Evolutionary conservation across 225 moss, liverwort and hornwort species (phyloP).

Genomic region (Polytrichum formosum): DNA sequence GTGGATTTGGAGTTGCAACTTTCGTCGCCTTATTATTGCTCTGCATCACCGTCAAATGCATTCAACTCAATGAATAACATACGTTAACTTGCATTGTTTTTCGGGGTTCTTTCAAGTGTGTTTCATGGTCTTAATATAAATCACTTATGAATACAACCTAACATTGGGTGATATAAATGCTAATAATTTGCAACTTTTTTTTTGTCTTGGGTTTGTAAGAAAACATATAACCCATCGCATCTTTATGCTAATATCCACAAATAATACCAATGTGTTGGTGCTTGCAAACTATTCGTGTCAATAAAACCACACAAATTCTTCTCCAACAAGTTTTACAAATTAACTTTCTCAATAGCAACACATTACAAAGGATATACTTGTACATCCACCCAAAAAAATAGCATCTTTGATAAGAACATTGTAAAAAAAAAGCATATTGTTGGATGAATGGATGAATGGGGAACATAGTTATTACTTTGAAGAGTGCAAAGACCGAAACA

Average conservation of each 20-base stretch:
- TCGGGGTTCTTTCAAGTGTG: background rate
- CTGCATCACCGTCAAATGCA: conserved; percentile 25
- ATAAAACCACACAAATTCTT: too few species aligned
- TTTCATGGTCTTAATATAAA: background rate
- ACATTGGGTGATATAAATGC: background rate
- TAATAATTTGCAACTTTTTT: rapidly evolving
- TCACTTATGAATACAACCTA: background rate
- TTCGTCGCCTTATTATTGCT: conserved; percentile 52
- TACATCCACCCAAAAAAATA: too few species aligned
- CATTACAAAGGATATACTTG: too few species aligned
- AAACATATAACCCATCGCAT: too few species aligned
- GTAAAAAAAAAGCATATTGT: background rate
- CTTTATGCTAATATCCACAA: too few species aligned
- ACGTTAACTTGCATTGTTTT: background rate
- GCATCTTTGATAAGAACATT: background rate
- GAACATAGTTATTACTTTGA: background rate
- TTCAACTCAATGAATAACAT: background rate
- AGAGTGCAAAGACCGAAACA: conserved; percentile 41
- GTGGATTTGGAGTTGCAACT: conserved; percentile 74
- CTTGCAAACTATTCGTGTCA: too few species aligned
- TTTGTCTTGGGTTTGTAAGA: background rate
- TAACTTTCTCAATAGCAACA: background rate
- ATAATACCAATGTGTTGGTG: too few species aligned
- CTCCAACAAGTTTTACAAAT: too few species aligned
- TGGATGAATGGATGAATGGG: background rate